A percentile compares a stretch with the other conserved stretches of the same genome.
These are phyloP conservation scores for Pichia sp. DNA, from an alignment of 1,139 yeast genomes.

Conservation along the genomic window DNA sequence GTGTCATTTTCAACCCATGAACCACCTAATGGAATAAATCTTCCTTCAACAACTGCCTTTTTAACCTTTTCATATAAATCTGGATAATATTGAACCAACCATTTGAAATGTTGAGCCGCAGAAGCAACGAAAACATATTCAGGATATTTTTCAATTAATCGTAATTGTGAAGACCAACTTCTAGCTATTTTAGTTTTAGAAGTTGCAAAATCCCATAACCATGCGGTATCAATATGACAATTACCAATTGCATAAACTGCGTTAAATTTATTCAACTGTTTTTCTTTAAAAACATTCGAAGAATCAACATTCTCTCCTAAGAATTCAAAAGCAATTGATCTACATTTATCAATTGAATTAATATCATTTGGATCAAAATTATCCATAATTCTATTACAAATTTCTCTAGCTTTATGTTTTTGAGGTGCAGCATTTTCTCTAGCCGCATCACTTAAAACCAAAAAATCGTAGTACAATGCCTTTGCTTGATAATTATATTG, in stretches of 20 bases:
- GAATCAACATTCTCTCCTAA: constrained; percentile 63
- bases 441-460: constrained; percentile 88
- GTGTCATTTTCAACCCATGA: constrained; percentile 98
- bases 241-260: constrained; percentile 83
- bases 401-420: constrained; percentile 72
- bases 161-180: constrained; percentile 91
- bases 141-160: constrained; percentile 79
- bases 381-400: constrained; percentile 78
- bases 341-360: constrained; percentile 48
- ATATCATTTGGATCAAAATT: constrained; percentile 53
- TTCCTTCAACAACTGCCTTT: constrained; percentile 62
- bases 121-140: constrained; percentile 93
- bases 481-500: constrained; percentile 79
- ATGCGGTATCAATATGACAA: constrained; percentile 96
- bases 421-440: constrained; percentile 83
- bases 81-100: constrained; percentile 86
- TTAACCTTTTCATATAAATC: constrained; percentile 59
- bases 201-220: constrained; percentile 98
- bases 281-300: constrained; percentile 48
- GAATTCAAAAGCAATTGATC: constrained; percentile 57
- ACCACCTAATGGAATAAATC: constrained; percentile 89
- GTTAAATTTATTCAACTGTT: constrained; percentile 30
- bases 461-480: constrained; percentile 70
- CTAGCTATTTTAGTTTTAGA: constrained; percentile 87
- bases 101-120: constrained; percentile 91